Evolutionary conservation across 1,139 yeast genomes (phyloP).

Genomic region (Lodderomyces parapsilosis): DNA sequence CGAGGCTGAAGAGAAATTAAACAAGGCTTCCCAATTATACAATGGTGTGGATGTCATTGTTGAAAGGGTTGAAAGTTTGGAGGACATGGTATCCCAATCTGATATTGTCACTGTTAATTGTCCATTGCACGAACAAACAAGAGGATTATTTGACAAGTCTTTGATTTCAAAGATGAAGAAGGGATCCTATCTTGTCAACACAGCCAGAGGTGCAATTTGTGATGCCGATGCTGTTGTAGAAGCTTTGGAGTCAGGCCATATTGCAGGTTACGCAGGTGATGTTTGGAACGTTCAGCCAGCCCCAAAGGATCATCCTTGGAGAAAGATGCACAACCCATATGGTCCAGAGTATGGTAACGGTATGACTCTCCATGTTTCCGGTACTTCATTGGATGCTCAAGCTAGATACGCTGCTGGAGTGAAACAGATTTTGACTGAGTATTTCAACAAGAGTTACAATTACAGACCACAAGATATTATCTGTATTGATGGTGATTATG

Average conservation of each 20-base stretch:
- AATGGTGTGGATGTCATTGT: slow-evolving; percentile 42
- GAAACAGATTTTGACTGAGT: slow-evolving; percentile 60
- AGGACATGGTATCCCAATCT: slow-evolving; percentile 65
- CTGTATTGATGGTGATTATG: slow-evolving; percentile 69
- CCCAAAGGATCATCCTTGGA: slow-evolving; percentile 75
- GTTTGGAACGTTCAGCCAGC: slow-evolving; percentile 86
- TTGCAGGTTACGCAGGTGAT: slow-evolving; percentile 79
- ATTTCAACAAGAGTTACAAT: slow-evolving; percentile 59
- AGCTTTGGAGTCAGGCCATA: slow-evolving; percentile 66
- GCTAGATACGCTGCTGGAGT: slow-evolving; percentile 70
- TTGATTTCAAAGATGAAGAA: slow-evolving; percentile 70
- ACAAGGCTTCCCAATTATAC: slow-evolving; percentile 37
- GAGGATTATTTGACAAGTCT: slow-evolving; percentile 67
- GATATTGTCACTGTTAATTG: slow-evolving; percentile 78
- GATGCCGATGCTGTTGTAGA: slow-evolving; percentile 73
- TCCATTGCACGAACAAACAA: slow-evolving; percentile 71
- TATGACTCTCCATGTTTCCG: slow-evolving; percentile 82
- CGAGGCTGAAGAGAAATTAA: slow-evolving; percentile 54
- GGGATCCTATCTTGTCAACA: slow-evolving; percentile 80
- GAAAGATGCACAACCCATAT: slow-evolving; percentile 59
- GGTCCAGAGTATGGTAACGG: slow-evolving; percentile 71
- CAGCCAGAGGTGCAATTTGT: slow-evolving; percentile 83
- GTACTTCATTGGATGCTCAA: slow-evolving; percentile 81
- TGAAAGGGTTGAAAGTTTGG: slow-evolving; percentile 61
- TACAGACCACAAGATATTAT: slow-evolving; percentile 75